Base-by-base conservation (phyloP, 257 asterid species). In the Solanum peruvianum region DNA sequence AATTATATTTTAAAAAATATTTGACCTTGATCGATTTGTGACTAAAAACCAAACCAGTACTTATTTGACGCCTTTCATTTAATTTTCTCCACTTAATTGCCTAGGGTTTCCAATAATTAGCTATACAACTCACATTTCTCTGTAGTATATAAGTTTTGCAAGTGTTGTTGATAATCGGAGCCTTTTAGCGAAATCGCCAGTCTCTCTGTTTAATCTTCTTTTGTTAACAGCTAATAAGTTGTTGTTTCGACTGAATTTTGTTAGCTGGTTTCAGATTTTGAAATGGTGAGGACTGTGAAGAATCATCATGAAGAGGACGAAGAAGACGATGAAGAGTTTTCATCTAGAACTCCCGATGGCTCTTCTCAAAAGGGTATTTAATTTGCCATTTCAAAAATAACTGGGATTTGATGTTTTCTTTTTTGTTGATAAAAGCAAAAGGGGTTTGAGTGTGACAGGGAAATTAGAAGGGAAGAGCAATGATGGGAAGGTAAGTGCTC, bases 351-450 rank as follows among this genome's bases (percentile, higher is more conserved):
- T 87, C 93, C 89, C 86, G 93, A 89, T 87, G 91, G 91, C 72
- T 91, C 93, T 87, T 88, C 96, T 45, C 93, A 89, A 16, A 89
- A 87, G 78, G 94, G 98, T 93, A 86, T 14, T 62, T 20, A 4
- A 18, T 18, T 81, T 82, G 27, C 27, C 21, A 9, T 58, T 58
- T 58, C 67, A 3, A 58, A 58, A 58, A 13, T 3, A 58, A 58
- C 67, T 21, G 75, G 31, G 73, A 49, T 66, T 60, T 15, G 42
- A 60, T 83, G 12, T 58, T 58, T 58, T 58, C 25, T 42, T 58
- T 60, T 62, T n/a, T n/a, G 4, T 27, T 62, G 35, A 66, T 66
- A 66, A 66, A 66, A 66, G 35, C 20, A 25, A 66, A n/a, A 12
- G 37, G 33, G 33, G 35, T 25, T 82, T 90, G 88, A 84, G 27